Conservation (phyloP, 768 basidiomycete species). For the Pulveroboletus sp. region DNA sequence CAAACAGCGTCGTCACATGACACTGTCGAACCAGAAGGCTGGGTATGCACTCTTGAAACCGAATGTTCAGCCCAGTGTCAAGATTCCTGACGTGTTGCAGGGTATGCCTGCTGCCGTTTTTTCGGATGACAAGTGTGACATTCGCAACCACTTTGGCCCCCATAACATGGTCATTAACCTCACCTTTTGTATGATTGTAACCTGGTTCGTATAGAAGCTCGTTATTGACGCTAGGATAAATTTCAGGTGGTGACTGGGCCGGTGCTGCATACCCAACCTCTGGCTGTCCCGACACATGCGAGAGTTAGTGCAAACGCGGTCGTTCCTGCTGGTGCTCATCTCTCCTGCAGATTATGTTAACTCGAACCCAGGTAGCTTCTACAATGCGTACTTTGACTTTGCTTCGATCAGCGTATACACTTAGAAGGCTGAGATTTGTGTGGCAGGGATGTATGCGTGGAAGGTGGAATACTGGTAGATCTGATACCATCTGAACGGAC, state of each 20-base stretch:
- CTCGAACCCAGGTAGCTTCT: constrained; percentile 58
- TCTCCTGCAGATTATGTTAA: constrained; percentile 34
- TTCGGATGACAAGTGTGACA: constrained; percentile 34
- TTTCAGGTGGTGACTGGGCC: constrained; percentile 57
- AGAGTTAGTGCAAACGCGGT: constrained; percentile 36
- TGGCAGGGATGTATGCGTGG: neutral
- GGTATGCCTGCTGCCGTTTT: constrained; percentile 33
- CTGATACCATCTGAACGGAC: constrained; percentile 8
- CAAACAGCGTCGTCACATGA: constrained; percentile 9
- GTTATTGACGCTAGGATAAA: neutral
- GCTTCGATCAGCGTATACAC: constrained; percentile 52
- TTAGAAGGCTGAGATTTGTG: constrained; percentile 14
- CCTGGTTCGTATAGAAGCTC: neutral
- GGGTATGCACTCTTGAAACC: constrained; percentile 25
- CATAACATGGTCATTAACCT: constrained; percentile 42
- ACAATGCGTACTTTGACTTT: constrained; percentile 69
- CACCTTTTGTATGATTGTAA: constrained; percentile 52
- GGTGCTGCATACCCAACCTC: constrained; percentile 42
- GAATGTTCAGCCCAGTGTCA: neutral
- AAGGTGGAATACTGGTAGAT: constrained; percentile 4
- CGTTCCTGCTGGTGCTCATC: neutral
- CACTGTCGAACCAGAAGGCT: constrained; percentile 23
- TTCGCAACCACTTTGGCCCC: constrained; percentile 33
- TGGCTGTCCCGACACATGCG: constrained; percentile 53
- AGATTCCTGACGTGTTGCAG: constrained; percentile 11